Evolutionary conservation across 805 yeast species (phyloP), one percentile per base, ranked within the genome.

Genomic region (Suhomyces vadensis): DNA sequence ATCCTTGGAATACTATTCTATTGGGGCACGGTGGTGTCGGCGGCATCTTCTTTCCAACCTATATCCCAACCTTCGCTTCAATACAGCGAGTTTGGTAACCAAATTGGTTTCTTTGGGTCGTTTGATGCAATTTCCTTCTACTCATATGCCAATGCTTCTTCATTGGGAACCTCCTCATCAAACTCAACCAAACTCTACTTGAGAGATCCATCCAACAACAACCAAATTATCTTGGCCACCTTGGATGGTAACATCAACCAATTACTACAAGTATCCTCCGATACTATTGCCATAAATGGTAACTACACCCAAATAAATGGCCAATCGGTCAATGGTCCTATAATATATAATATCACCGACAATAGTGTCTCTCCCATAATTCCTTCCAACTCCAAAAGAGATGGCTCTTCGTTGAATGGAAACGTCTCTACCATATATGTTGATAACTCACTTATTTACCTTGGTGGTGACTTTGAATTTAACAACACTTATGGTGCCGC

Each of bases 401-500:
- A 48, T 24, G 20, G 46, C 7, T 22, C 48, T 16, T 31, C 47
- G 23, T 24, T 54, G n/a, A 54, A 58, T 26, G 75, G 75, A 7
- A 37, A 50, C 5, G 69, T 71, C 11, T 57, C 55, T 21, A 60
- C 70, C n/a, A 54, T 71, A 4, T 61, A 54, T 40, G 82, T 63
- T 1, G 73, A 69, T 36, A 60, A 65, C 25, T 64, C 75, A 17
- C 44, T 78, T 17, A 74, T 88, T 0, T 89, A 87, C 56, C 75
- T 87, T 39, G 99, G 97, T 7, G 99, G 99, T 16, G 74, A 78
- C 47, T 79, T 92, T 52, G 60, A 72, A 5, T 82, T 71, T 58
- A 71, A 78, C 44, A 61, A 67, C 37, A 71, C 82, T 6, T 56
- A 71, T 51, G 85, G 89, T 40, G 85, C 79, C 0, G 82, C 86